phyloP scores from a whole-genome alignment of 1,284 basidiomycete species.

The Malassezia yamatoensis region DNA sequence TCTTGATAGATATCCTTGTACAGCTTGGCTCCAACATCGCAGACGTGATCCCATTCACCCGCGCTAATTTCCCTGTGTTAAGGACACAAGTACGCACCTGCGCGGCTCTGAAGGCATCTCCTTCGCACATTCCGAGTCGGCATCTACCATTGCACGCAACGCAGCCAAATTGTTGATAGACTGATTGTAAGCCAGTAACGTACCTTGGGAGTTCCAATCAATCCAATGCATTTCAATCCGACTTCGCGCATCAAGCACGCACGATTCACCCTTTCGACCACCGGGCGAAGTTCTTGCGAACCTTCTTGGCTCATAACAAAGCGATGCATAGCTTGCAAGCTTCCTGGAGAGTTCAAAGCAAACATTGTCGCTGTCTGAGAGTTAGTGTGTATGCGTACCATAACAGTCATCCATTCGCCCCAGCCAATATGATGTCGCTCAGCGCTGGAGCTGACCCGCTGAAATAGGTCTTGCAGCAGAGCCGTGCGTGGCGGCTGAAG shows the following conservation, averaged over 20 bases:
- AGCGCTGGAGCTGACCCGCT: conserved; percentile 58
- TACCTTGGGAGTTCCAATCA: conserved; percentile 72
- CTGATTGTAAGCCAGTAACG: neutral
- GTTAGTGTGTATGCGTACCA: conserved; percentile 52
- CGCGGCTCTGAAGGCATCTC: conserved; percentile 34
- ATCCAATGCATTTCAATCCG: conserved; percentile 83
- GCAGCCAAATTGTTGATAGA: conserved; percentile 46
- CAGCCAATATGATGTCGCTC: conserved; percentile 56
- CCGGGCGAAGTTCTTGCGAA: conserved; percentile 50
- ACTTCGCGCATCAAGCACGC: conserved; percentile 83
- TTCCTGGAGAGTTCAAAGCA: conserved; percentile 69
- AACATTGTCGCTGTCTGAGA: conserved; percentile 67
- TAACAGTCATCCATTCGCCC: conserved; percentile 71
- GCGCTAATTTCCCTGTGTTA: conserved; percentile 24
- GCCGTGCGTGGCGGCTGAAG: conserved; percentile 56
- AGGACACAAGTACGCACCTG: conserved; percentile 19
- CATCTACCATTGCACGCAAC: conserved; percentile 37
- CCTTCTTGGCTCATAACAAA: conserved; percentile 54
- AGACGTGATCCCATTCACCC: conserved; percentile 20
- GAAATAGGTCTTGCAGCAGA: conserved; percentile 54
- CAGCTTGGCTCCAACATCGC: conserved; percentile 31
- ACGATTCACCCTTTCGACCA: conserved; percentile 54
- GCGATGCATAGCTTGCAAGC: conserved; percentile 66
- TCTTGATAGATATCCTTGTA: conserved; percentile 90
- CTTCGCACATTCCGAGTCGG: conserved; percentile 28